phyloP scores from a whole-genome alignment of 2,329 filamentous ascomycete genomes.

The Scedosporium minutisporum region DNA sequence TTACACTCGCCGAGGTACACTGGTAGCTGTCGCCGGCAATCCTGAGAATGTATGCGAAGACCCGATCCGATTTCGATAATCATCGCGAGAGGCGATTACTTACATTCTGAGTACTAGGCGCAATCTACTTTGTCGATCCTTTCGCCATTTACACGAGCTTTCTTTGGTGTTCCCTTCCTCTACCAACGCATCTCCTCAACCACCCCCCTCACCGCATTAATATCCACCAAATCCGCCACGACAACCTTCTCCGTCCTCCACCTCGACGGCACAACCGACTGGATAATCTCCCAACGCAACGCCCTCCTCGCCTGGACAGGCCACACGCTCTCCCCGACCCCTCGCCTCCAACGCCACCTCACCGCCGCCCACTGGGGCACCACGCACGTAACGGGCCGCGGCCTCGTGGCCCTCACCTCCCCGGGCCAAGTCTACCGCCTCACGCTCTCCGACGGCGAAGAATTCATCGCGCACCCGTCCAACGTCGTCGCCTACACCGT shows the following conservation, averaged over 20 bases:
- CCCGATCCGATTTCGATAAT: not conserved
- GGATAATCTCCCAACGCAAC: conserved; percentile 82
- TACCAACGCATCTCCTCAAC: conserved; percentile 88
- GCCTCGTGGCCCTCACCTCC: conserved; percentile 73
- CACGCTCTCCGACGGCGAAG: conserved; percentile 69
- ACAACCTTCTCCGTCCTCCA: conserved; percentile 83
- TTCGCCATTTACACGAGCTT: conserved; percentile 69
- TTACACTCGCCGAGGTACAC: conserved; percentile 82
- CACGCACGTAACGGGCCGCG: conserved; percentile 78
- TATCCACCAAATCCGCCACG: conserved; percentile 76
- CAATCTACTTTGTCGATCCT: conserved; percentile 83
- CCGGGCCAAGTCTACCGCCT: conserved; percentile 86
- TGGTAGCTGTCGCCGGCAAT: conserved; percentile 84
- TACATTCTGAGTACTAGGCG: conserved; percentile 42
- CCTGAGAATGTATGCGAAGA: conserved; percentile 63
- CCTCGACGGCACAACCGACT: conserved; percentile 88
- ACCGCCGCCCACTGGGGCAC: conserved; percentile 85
- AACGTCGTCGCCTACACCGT: conserved; percentile 88
- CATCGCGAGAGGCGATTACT: conserved; percentile 3
- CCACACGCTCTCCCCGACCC: conserved; percentile 67
- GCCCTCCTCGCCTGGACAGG: conserved; percentile 96
- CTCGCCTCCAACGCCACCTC: conserved; percentile 64
- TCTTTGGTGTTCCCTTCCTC: conserved; percentile 83
- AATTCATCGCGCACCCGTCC: conserved; percentile 83
- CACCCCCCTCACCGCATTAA: conserved; percentile 75